Percentiles rank a stretch among this genome's conserved stretches.
Evolutionary conservation across 257 asterid species (phyloP).

Genomic region (Solanum bulbocastanum): DNA sequence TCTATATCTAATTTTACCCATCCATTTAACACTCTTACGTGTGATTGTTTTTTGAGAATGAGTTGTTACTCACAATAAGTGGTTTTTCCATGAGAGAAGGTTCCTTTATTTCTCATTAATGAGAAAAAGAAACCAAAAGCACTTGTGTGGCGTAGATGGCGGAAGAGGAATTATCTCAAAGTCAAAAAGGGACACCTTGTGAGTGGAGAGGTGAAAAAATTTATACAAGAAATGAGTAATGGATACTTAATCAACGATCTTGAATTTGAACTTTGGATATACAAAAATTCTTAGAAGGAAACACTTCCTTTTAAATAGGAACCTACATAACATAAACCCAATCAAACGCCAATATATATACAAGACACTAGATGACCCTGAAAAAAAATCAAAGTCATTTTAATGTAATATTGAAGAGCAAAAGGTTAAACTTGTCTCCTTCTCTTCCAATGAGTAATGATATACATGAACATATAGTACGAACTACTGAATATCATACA

Average conservation of each 20-base stretch:
- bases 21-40: no score
- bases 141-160: background rate
- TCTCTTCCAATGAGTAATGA: background rate
- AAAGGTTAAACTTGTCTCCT: background rate
- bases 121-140: background rate
- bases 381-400: no score
- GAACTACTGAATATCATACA: background rate
- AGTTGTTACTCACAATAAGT: background rate
- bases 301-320: no score
- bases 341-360: no score
- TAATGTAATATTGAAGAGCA: background rate
- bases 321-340: no score
- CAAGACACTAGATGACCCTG: no score
- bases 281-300: no score
- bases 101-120: background rate
- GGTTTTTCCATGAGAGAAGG: background rate
- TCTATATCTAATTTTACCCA: no score
- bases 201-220: background rate
- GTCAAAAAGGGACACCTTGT: background rate
- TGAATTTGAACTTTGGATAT: no score
- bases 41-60: background rate
- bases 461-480: background rate
- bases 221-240: no score
- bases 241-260: no score
- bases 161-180: background rate